These are phyloP conservation scores for Rosa chinensis DNA, from an alignment of 306 rosid species.

Conservation along the genomic window DNA sequence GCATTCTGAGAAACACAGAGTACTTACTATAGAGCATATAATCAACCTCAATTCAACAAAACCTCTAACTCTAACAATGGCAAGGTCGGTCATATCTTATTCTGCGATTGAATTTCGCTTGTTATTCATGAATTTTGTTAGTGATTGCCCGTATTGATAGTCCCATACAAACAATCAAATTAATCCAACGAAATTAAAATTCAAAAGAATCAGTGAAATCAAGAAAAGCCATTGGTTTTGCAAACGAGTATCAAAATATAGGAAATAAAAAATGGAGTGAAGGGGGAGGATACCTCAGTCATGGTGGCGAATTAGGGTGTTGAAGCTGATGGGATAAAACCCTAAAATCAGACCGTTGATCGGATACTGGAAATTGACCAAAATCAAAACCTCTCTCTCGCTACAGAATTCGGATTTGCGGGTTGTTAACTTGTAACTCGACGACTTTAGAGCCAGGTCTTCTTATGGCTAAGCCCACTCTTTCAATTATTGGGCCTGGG, in stretches of 20 bases:
- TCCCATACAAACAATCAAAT: neutral
- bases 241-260: neutral
- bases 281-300: slow-evolving; percentile 61
- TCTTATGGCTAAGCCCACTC: too few relatives aligned
- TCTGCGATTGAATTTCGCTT: neutral
- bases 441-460: neutral
- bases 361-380: neutral
- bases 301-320: slow-evolving; percentile 48
- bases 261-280: neutral
- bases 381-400: neutral
- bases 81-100: neutral
- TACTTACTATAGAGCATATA: neutral
- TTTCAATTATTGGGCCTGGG: too few relatives aligned
- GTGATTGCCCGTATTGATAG: neutral
- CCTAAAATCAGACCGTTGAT: slow-evolving; percentile 18
- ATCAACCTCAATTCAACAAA: slow-evolving; percentile 4
- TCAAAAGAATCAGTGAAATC: neutral
- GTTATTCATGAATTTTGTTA: neutral
- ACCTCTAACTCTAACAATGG: neutral
- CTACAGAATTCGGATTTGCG: neutral
- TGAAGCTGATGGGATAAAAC: slow-evolving; percentile 9
- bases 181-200: neutral
- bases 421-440: too few relatives aligned
- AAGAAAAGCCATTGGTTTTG: slow-evolving; percentile 1
- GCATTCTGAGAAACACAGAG: neutral